These are phyloP conservation scores for Berberis vulgaris DNA, from an alignment of 164 flowering plant genomes.

Conservation along the genomic window DNA sequence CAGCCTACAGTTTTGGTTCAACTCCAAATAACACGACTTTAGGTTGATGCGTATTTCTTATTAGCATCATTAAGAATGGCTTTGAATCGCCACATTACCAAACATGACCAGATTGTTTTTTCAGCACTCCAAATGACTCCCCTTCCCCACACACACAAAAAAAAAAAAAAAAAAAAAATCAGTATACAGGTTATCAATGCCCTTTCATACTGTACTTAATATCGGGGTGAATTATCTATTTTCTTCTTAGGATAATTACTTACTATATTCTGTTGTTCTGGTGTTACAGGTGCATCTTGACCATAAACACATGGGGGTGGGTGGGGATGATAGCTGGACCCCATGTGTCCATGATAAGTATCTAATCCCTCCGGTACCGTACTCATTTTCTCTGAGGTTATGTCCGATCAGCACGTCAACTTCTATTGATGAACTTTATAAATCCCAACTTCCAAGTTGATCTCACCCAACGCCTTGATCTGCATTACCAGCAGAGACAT, in stretches of 20 bases:
- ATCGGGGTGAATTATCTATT: neutral
- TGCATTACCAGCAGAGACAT: neutral
- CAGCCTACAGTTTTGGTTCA: too few relatives aligned
- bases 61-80: too few relatives aligned
- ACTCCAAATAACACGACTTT: too few relatives aligned
- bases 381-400: conserved; percentile 65
- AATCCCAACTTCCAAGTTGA: conserved; percentile 36
- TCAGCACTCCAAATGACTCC: too few relatives aligned
- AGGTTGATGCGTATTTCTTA: too few relatives aligned
- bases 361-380: conserved; percentile 70
- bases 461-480: neutral
- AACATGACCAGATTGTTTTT: too few relatives aligned
- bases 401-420: conserved; percentile 41
- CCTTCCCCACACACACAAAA: too few relatives aligned
- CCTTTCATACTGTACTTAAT: neutral
- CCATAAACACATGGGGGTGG: conserved; percentile 98
- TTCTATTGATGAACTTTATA: conserved; percentile 43
- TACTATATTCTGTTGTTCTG: neutral
- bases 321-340: conserved; percentile 99
- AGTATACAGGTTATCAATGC: too few relatives aligned
- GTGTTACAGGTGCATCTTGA: conserved; percentile 85
- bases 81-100: too few relatives aligned
- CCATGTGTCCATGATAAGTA: conserved; percentile 77
- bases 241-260: neutral
- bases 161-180: too few relatives aligned